Percentiles rank a stretch among this genome's conserved stretches.
phyloP scores from a whole-genome alignment of 495 filamentous ascomycete species.

The Neurospora sp. region DNA sequence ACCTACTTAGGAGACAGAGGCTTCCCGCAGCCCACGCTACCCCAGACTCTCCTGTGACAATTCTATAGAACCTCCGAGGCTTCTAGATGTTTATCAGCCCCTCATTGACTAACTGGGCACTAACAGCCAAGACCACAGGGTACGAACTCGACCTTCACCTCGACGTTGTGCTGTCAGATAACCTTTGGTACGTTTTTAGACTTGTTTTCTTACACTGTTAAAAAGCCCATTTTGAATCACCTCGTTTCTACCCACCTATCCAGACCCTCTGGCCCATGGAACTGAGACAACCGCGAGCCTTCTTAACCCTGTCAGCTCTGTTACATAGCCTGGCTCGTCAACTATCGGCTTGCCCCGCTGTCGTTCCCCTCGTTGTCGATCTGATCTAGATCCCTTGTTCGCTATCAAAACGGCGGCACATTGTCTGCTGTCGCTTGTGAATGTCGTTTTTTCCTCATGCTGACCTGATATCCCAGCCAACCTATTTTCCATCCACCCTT shows the following conservation, averaged over 20 bases:
- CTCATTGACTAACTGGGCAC: background rate
- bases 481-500: background rate
- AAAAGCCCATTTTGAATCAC: background rate
- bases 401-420: background rate
- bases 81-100: background rate
- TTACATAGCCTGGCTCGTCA: background rate
- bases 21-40: background rate
- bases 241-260: background rate
- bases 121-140: background rate
- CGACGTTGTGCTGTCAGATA: background rate
- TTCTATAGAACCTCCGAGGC: background rate
- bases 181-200: background rate
- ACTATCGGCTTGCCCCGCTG: background rate
- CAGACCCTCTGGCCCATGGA: background rate
- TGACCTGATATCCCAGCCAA: background rate
- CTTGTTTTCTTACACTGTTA: background rate
- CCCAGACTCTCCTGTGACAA: background rate
- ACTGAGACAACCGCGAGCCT: background rate
- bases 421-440: background rate
- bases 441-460: background rate
- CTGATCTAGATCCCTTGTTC: background rate
- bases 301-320: background rate
- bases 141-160: background rate
- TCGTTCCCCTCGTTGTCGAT: background rate
- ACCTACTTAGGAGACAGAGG: background rate